These are phyloP conservation scores for Insectozyma bohioensis DNA, from an alignment of 1,139 yeast species.

Conservation along the genomic window DNA sequence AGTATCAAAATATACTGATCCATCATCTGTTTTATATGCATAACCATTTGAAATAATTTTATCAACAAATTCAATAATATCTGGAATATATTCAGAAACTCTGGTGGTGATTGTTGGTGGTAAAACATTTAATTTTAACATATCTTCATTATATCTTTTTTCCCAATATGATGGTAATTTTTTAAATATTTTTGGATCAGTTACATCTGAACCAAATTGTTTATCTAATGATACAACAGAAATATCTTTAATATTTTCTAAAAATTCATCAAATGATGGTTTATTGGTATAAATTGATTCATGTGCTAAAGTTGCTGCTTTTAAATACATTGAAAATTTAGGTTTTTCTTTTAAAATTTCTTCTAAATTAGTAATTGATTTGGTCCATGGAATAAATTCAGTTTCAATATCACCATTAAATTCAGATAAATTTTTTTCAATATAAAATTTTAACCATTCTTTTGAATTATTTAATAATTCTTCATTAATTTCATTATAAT, in stretches of 20 bases:
- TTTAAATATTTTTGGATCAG: slow-evolving; percentile 81
- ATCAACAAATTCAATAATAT: slow-evolving; percentile 77
- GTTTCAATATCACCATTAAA: slow-evolving; percentile 23
- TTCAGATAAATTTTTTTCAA: slow-evolving; percentile 57
- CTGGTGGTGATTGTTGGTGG: slow-evolving; percentile 87
- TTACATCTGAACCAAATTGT: slow-evolving; percentile 70
- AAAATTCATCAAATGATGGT: slow-evolving; percentile 36
- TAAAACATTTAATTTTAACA: slow-evolving; percentile 79
- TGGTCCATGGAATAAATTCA: slow-evolving; percentile 54
- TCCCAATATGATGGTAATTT: slow-evolving; percentile 91
- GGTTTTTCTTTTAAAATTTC: slow-evolving; percentile 60
- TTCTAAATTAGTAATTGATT: slow-evolving; percentile 42
- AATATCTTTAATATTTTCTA: slow-evolving; percentile 62
- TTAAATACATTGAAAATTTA: slow-evolving; percentile 81
- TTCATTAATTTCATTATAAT: slow-evolving; percentile 29
- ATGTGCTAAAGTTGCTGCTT: slow-evolving; percentile 60
- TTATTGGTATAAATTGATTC: slow-evolving; percentile 33
- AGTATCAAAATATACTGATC: slow-evolving; percentile 95
- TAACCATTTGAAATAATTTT: slow-evolving; percentile 74
- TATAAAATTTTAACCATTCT: slow-evolving; percentile 49
- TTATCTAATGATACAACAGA: slow-evolving; percentile 72
- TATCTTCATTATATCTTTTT: slow-evolving; percentile 76
- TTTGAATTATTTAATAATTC: slow-evolving; percentile 41
- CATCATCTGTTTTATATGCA: slow-evolving; percentile 80
- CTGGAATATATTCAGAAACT: slow-evolving; percentile 96